Evolutionary conservation across 2,329 filamentous ascomycete genomes (phyloP).

Genomic region (Exutisphaerella laricina): DNA sequence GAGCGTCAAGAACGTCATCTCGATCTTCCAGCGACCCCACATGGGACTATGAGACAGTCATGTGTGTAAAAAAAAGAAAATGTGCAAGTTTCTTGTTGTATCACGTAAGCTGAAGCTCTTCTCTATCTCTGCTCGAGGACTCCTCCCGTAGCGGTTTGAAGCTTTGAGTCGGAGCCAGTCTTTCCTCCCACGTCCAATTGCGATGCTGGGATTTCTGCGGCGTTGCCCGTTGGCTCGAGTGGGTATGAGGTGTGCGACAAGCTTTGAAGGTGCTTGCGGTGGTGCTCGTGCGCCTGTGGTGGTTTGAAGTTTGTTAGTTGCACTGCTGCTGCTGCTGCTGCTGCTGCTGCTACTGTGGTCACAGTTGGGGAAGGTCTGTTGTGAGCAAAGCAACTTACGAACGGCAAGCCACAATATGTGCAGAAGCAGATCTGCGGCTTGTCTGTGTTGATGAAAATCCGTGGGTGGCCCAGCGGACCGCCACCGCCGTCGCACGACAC

Average conservation of each 20-base stretch:
- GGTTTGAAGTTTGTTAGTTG: not conserved
- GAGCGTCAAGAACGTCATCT: no score
- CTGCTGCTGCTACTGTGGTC: no score
- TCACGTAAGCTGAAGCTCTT: not conserved
- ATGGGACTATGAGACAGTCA: not conserved
- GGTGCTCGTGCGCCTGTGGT: conserved; percentile 76
- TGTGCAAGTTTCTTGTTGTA: no score
- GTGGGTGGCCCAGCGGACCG: conserved; percentile 82
- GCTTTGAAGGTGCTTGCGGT: conserved; percentile 77
- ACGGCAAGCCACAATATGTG: conserved; percentile 90
- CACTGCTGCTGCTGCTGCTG: no score
- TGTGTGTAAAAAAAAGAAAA: conserved; percentile 2
- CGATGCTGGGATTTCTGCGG: conserved; percentile 54
- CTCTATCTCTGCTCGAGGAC: conserved; percentile 56
- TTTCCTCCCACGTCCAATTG: conserved; percentile 22
- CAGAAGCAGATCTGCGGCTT: conserved; percentile 90
- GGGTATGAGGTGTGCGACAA: conserved; percentile 68
- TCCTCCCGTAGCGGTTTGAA: conserved; percentile 54
- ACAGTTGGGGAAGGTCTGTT: not conserved
- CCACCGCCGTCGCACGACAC: conserved; percentile 91
- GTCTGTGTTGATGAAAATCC: conserved; percentile 96
- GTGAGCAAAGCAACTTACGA: no score
- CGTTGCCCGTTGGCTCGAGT: conserved; percentile 56
- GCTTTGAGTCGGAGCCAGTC: conserved; percentile 30
- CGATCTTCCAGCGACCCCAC: no score